Conservation (phyloP, 306 rosid species). For the Gastrolobium villosum region DNA sequence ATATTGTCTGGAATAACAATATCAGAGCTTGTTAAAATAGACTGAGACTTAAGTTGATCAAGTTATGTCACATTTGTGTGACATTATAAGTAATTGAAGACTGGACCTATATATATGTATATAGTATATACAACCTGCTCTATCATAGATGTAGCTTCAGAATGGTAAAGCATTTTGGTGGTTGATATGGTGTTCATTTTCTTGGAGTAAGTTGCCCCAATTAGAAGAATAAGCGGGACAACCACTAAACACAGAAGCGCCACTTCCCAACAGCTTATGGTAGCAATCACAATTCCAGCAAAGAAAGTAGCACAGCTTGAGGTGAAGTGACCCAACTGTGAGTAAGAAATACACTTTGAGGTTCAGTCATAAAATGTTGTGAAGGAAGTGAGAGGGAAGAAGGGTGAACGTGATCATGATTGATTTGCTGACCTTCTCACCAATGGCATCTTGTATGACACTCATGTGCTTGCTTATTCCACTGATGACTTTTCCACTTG, state of each 20-base stretch:
- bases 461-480: slow-evolving; percentile 83
- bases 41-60: neutral
- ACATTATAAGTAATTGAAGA: slow-evolving; percentile 1
- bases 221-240: slow-evolving; percentile 77
- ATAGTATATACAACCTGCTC: slow-evolving; percentile 75
- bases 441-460: slow-evolving; percentile 84
- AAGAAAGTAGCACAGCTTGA: slow-evolving; percentile 74
- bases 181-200: slow-evolving; percentile 74
- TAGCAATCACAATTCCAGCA: slow-evolving; percentile 78
- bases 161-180: slow-evolving; percentile 68
- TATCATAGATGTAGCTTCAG: slow-evolving; percentile 79
- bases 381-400: neutral
- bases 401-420: slow-evolving; percentile 30
- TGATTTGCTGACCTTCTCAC: slow-evolving; percentile 72
- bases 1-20: slow-evolving; percentile 67
- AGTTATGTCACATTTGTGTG: slow-evolving; percentile 18
- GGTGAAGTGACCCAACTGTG: slow-evolving; percentile 82
- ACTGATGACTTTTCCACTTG: slow-evolving; percentile 71
- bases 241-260: slow-evolving; percentile 72
- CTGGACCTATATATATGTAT: neutral
- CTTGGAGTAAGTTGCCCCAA: slow-evolving; percentile 85
- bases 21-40: slow-evolving; percentile 35
- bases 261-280: slow-evolving; percentile 80
- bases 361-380: slow-evolving; percentile 11
- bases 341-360: slow-evolving; percentile 16